Conservation (phyloP, 2,329 filamentous ascomycete genomes). For the Fusarium hainanense region DNA sequence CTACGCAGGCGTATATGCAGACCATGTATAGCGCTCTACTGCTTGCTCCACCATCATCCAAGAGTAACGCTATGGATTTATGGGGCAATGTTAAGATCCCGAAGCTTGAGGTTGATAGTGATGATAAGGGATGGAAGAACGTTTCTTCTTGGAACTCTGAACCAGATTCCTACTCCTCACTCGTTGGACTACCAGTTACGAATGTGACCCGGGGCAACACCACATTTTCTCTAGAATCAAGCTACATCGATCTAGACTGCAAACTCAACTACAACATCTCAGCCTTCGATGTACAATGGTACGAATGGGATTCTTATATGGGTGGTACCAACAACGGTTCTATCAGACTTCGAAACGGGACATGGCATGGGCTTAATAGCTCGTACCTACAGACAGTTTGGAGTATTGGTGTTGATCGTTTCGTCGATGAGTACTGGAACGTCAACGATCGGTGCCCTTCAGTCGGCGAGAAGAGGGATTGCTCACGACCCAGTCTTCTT, state of each 20-base stretch:
- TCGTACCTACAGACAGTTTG: background rate
- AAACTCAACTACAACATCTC: background rate
- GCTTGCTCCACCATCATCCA: background rate
- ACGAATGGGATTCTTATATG: background rate
- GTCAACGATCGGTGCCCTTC: background rate
- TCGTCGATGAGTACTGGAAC: background rate
- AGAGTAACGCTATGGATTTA: slow-evolving; percentile 4
- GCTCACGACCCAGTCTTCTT: background rate
- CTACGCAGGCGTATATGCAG: background rate
- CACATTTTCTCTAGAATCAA: background rate
- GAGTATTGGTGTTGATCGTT: slow-evolving; percentile 2
- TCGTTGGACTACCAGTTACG: background rate
- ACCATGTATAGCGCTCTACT: slow-evolving; percentile 1
- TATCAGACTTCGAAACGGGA: slow-evolving; percentile 4
- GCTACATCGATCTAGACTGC: background rate
- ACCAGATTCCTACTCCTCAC: background rate
- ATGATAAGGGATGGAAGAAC: background rate
- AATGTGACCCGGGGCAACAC: background rate
- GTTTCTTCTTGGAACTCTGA: background rate
- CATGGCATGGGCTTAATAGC: slow-evolving; percentile 14
- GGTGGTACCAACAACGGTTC: background rate
- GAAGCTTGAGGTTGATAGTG: background rate
- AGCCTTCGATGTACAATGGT: background rate
- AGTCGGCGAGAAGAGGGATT: background rate
- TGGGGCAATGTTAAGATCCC: slow-evolving; percentile 28